Percentiles rank a stretch among this genome's conserved stretches.
Evolutionary conservation across 331 rosid genomes (phyloP).

Genomic region (Cydonia oblonga): DNA sequence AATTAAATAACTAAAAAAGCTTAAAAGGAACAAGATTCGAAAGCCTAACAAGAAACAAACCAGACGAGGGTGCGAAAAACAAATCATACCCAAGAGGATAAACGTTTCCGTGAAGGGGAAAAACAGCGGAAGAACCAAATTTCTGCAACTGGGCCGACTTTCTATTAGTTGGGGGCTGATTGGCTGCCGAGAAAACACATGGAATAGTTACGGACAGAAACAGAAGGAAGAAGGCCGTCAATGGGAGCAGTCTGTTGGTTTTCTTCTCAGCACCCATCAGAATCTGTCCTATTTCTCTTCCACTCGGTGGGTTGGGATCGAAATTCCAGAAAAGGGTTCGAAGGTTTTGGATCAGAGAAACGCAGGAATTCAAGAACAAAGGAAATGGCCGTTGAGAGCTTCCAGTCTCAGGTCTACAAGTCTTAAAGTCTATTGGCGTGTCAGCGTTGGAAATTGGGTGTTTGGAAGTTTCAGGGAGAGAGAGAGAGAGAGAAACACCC

Average conservation of each 20-base stretch:
- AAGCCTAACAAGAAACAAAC: background rate
- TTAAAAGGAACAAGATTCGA: background rate
- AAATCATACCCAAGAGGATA: constrained; percentile 68
- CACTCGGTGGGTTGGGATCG: background rate
- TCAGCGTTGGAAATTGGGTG: background rate
- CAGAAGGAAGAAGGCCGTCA: too few relatives aligned
- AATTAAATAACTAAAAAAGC: background rate
- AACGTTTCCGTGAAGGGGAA: constrained; percentile 50
- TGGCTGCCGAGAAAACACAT: background rate
- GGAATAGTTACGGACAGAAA: too few relatives aligned
- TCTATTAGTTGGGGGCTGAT: constrained; percentile 4
- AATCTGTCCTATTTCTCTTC: too few relatives aligned
- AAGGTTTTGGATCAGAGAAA: background rate
- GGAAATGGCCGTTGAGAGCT: background rate
- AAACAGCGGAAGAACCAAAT: constrained; percentile 20
- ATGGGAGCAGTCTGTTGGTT: too few relatives aligned
- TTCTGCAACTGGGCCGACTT: background rate
- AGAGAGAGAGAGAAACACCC: background rate
- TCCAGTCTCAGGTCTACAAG: background rate
- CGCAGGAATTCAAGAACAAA: background rate
- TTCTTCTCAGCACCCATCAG: too few relatives aligned
- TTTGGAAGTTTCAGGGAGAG: background rate
- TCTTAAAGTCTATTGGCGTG: background rate
- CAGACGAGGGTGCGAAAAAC: background rate
- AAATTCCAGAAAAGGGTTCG: constrained; percentile 15